Evolutionary conservation across 1,284 basidiomycete genomes (phyloP), one percentile per base, ranked within the genome.

Genomic region (Neolentinus lepideus): DNA sequence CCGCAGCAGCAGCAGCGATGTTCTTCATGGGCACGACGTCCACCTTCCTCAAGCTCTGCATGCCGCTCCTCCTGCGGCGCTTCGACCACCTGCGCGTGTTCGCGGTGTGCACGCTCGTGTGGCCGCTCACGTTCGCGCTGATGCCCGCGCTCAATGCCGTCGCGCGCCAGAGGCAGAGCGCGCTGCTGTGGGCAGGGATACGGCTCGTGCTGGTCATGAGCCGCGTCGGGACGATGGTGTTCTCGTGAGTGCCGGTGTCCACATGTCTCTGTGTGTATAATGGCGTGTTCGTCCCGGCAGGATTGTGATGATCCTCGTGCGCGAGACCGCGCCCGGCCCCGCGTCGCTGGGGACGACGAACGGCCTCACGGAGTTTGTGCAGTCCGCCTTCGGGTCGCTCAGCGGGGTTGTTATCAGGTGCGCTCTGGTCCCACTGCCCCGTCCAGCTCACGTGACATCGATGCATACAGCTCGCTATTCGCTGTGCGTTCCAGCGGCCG

Each of bases 171-270:
- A 68, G 70, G 43, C 45, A 54, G 54, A 43, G 65, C 31, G 59
- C 73, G 14, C 74, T 73, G 73, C 51, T 74, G n/a, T 75, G 73
- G 73, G 51, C 66, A 27, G 69, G 71, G 29, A 70, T 75, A 36
- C 63, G 63, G 1, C 54, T 63, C 11, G 59, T 69, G 27, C 61
- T 75, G 25, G 54, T 58, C 2, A 57, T 71, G 24, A 75, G n/a
- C n/a, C n/a, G n/a, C n/a, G n/a, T n/a, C n/a, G n/a, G n/a, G n/a
- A n/a, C n/a, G n/a, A n/a, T n/a, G 35, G 68, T 70, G 26, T 75
- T 66, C 58, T 71, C 70, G 73, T 73, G 60, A 57, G 71, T 71
- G n/a, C n/a, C n/a, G n/a, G 12, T n/a, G 33, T 43, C 10, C 24
- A 31, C 50, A 19, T 9, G n/a, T 47, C 9, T 9, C 9, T 9